phyloP scores from a whole-genome alignment of 345 rosid species.

The Syzygium grande region DNA sequence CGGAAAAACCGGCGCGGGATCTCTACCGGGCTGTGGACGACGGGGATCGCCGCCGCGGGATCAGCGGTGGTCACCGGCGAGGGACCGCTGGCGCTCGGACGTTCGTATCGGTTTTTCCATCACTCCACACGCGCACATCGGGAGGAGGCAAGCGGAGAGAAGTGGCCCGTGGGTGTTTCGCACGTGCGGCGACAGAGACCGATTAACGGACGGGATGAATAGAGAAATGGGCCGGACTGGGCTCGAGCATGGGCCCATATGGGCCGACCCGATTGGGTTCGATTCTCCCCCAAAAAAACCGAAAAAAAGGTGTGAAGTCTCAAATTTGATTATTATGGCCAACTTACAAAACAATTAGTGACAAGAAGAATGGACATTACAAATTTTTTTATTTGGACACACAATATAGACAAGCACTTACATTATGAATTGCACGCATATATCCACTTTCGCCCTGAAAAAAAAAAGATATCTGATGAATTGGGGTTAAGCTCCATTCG shows the following conservation, averaged over 20 bases:
- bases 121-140: background rate
- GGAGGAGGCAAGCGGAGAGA: background rate
- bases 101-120: background rate
- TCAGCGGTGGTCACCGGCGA: background rate
- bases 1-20: background rate
- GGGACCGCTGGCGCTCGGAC: background rate
- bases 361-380: background rate
- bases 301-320: background rate
- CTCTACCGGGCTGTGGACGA: background rate
- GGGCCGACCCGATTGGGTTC: background rate
- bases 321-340: background rate
- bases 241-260: background rate
- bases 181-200: background rate
- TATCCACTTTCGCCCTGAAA: background rate
- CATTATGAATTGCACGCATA: background rate
- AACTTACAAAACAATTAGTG: background rate
- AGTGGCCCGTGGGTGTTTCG: background rate
- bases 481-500: rapidly evolving
- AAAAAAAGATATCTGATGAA: rapidly evolving
- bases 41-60: background rate
- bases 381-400: background rate
- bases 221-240: background rate
- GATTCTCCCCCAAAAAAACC: background rate
- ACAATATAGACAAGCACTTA: background rate
- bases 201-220: background rate